A percentile compares a stretch with the other conserved stretches of the same genome.
Evolutionary conservation across 495 filamentous ascomycete genomes (phyloP).

Genomic region (Penicillium fimorum): DNA sequence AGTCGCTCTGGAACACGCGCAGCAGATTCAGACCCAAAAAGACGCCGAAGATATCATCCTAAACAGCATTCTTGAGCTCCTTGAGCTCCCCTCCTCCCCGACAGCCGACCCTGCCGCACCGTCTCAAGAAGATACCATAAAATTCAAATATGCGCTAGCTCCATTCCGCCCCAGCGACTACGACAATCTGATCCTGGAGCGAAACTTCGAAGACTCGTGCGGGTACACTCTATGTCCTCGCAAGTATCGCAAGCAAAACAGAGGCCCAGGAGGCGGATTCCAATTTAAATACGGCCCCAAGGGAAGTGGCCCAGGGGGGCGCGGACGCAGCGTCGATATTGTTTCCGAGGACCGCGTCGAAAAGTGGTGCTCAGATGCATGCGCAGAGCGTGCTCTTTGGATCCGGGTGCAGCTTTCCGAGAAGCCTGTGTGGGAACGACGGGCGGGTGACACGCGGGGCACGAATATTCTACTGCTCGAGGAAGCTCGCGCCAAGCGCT

Average conservation of each 20-base stretch:
- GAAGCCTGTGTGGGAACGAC: constrained; percentile 73
- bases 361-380: constrained; percentile 83
- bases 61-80: constrained; percentile 63
- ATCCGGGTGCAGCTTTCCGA: constrained; percentile 81
- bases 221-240: constrained; percentile 77
- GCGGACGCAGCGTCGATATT: constrained; percentile 53
- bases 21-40: constrained; percentile 73
- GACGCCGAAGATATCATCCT: constrained; percentile 70
- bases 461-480: constrained; percentile 55
- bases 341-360: constrained; percentile 68
- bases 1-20: constrained; percentile 76
- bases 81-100: constrained; percentile 54
- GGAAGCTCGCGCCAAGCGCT: constrained; percentile 32
- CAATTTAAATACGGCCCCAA: constrained; percentile 49
- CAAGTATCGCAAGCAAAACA: constrained; percentile 47
- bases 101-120: constrained; percentile 58
- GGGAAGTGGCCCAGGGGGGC: constrained; percentile 52
- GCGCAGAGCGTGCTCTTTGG: constrained; percentile 75
- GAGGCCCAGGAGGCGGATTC: constrained; percentile 37
- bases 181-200: constrained; percentile 80
- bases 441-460: constrained; percentile 38
- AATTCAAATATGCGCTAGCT: constrained; percentile 57
- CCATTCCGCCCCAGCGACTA: constrained; percentile 86
- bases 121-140: constrained; percentile 50
- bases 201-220: constrained; percentile 74